These are phyloP conservation scores for Hylodesmum podocarpum DNA, from an alignment of 306 rosid species.

Conservation along the genomic window DNA sequence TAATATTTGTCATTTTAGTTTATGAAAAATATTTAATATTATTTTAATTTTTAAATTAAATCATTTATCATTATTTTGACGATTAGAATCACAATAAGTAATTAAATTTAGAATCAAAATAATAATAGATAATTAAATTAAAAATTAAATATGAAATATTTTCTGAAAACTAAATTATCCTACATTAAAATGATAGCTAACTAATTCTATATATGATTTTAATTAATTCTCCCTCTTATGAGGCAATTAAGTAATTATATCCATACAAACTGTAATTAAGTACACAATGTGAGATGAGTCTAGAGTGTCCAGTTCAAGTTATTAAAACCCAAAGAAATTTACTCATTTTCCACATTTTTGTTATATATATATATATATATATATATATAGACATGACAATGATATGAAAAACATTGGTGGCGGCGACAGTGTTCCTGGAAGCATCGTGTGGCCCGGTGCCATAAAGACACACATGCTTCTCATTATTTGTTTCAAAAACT, in stretches of 20 bases:
- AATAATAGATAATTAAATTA: no score
- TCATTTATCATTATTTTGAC: no score
- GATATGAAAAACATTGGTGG: not conserved
- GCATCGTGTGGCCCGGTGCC: not conserved
- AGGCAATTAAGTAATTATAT: not conserved
- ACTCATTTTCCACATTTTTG: not conserved
- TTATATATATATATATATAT: not conserved
- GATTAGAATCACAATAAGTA: no score
- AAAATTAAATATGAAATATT: no score
- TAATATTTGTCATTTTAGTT: no score
- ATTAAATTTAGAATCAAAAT: no score
- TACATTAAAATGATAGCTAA: no score
- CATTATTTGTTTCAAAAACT: not conserved
- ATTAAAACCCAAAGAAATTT: not conserved
- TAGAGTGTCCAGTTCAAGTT: not conserved
- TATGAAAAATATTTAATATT: no score
- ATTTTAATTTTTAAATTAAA: no score
- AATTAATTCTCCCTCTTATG: not conserved
- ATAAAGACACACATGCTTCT: not conserved
- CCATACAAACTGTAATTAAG: constrained; percentile 5
- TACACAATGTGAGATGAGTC: not conserved
- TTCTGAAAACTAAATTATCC: no score
- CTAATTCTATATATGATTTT: not conserved
- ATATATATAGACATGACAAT: not conserved
- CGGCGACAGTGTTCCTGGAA: not conserved